Evolutionary conservation across 805 yeast genomes (phyloP).

Genomic region (Cyberlindnera petersonii): DNA sequence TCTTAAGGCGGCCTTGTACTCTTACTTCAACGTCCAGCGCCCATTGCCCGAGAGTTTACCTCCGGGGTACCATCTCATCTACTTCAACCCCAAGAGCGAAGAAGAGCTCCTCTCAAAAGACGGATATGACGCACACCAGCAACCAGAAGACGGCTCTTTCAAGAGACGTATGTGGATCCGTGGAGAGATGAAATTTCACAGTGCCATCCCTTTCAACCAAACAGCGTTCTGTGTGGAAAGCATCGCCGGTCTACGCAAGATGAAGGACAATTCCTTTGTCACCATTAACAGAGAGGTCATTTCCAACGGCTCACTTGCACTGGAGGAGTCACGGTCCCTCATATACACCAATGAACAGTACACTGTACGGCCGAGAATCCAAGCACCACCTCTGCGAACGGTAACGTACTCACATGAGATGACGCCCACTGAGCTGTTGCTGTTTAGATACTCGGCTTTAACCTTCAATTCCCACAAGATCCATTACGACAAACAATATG

Average conservation of each 20-base stretch:
- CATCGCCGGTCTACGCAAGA: slow-evolving; percentile 38
- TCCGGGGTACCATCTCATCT: slow-evolving; percentile 62
- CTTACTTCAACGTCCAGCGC: slow-evolving; percentile 24
- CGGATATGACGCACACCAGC: slow-evolving; percentile 77
- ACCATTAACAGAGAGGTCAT: slow-evolving; percentile 49
- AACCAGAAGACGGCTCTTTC: slow-evolving; percentile 30
- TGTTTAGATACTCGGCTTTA: slow-evolving; percentile 66
- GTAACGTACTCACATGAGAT: slow-evolving; percentile 29
- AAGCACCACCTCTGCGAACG: not conserved
- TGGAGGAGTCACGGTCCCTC: slow-evolving; percentile 54
- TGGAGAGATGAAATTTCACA: slow-evolving; percentile 50
- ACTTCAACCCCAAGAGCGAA: slow-evolving; percentile 54
- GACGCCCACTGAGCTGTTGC: slow-evolving; percentile 39
- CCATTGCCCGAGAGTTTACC: slow-evolving; percentile 29
- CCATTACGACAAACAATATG: slow-evolving; percentile 64
- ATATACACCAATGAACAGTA: slow-evolving; percentile 49
- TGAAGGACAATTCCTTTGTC: slow-evolving; percentile 43
- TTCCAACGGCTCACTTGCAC: slow-evolving; percentile 28
- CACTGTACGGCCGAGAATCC: slow-evolving; percentile 3
- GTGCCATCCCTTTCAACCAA: slow-evolving; percentile 35
- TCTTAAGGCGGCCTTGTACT: slow-evolving; percentile 23
- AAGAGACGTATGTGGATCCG: slow-evolving; percentile 75
- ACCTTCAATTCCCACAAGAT: slow-evolving; percentile 82
- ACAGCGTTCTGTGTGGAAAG: slow-evolving; percentile 50
- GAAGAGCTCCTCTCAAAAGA: slow-evolving; percentile 53